Evolutionary conservation across 1,284 basidiomycete species (phyloP).

Genomic region (Wolfiporia cocos): DNA sequence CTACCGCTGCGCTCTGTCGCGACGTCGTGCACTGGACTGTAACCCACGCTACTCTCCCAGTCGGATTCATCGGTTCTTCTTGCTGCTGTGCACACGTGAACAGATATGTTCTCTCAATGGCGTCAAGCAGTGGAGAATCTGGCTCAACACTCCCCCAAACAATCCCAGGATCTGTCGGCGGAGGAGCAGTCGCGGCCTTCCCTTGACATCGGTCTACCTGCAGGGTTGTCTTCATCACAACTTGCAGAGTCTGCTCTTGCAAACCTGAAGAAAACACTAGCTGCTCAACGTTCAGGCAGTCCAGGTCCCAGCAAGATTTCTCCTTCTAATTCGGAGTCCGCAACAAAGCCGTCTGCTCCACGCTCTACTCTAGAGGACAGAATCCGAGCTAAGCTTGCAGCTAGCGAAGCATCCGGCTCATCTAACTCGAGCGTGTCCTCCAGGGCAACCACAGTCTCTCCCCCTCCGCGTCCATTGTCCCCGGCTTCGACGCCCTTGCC

Average conservation of each 20-base stretch:
- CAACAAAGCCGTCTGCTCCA: constrained; percentile 16
- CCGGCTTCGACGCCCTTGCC: constrained; percentile 33
- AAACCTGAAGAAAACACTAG: constrained; percentile 58
- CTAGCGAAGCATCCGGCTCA: constrained; percentile 46
- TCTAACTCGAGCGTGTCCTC: constrained; percentile 30
- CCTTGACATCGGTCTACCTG: constrained; percentile 16
- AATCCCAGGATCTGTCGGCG: constrained; percentile 20
- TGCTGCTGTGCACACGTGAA: too few relatives aligned
- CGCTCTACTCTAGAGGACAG: constrained; percentile 60
- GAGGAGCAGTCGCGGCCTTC: constrained; percentile 16
- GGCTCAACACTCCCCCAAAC: constrained; percentile 21
- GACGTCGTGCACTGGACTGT: too few relatives aligned
- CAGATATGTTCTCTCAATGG: constrained; percentile 23
- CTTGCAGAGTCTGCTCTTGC: constrained; percentile 54
- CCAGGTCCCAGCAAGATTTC: constrained; percentile 21
- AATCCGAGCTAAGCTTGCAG: constrained; percentile 51
- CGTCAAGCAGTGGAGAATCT: constrained; percentile 26
- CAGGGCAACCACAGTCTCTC: constrained; percentile 35
- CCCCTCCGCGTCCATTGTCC: constrained; percentile 31
- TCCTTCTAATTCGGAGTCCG: constrained; percentile 8
- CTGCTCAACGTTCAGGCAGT: constrained; percentile 42
- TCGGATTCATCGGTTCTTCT: too few relatives aligned
- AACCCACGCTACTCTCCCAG: too few relatives aligned
- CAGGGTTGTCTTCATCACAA: constrained; percentile 34
- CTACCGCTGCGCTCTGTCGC: too few relatives aligned